phyloP scores from a whole-genome alignment of 202 grass and related monocot genomes.

The Bolboschoenoplectus hybrid region DNA sequence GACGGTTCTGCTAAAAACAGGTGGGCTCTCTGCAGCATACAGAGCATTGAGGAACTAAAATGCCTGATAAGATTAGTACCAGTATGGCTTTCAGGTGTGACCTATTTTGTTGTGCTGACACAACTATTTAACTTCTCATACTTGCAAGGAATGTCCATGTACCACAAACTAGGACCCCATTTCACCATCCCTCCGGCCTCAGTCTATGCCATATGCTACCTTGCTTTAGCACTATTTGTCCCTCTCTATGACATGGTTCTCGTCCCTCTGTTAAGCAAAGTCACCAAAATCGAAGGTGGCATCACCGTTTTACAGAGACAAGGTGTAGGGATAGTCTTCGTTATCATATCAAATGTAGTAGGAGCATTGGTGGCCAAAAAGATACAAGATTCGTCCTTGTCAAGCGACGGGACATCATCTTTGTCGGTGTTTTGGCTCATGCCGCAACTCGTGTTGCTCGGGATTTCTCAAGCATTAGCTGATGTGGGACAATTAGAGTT shows the following conservation, averaged over 20 bases:
- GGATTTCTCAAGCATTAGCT: conserved; percentile 61
- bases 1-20: conserved; percentile 53
- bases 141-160: conserved; percentile 59
- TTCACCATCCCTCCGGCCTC: conserved; percentile 66
- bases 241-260: conserved; percentile 63
- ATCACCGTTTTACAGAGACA: conserved; percentile 82
- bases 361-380: conserved; percentile 56
- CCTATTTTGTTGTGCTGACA: conserved; percentile 54
- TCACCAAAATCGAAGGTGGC: conserved; percentile 59
- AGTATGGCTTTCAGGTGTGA: conserved; percentile 59
- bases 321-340: conserved; percentile 52
- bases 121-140: conserved; percentile 67
- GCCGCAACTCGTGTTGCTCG: conserved; percentile 68
- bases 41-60: conserved; percentile 77
- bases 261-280: conserved; percentile 52
- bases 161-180: conserved; percentile 58
- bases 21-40: conserved; percentile 70
- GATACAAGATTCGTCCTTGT: conserved; percentile 56
- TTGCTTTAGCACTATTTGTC: conserved; percentile 57
- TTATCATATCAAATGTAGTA: conserved; percentile 63
- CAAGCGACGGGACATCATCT: conserved; percentile 56
- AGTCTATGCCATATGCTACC: conserved; percentile 48
- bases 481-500: conserved; percentile 77
- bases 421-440: conserved; percentile 72
- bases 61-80: conserved; percentile 78